These are phyloP conservation scores for Trichoderma koningii DNA, from an alignment of 2,329 filamentous ascomycete species.

Conservation along the genomic window DNA sequence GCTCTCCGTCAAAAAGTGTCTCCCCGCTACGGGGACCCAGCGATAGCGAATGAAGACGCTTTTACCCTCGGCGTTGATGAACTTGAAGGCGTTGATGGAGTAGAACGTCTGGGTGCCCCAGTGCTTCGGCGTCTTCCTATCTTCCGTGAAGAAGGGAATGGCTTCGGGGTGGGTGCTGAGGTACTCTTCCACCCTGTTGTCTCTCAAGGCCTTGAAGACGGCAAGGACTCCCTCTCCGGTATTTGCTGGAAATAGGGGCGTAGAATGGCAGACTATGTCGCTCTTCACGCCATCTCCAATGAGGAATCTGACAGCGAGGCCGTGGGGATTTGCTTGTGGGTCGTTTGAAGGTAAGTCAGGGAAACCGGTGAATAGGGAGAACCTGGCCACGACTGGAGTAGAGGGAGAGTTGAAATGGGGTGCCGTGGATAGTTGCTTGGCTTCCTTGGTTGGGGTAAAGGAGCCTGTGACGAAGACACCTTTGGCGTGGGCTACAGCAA, in stretches of 20 bases:
- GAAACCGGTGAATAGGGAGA: slow-evolving; percentile 19
- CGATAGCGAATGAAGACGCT: slow-evolving; percentile 16
- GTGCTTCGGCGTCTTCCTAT: not conserved
- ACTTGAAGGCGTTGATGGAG: slow-evolving; percentile 24
- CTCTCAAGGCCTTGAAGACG: not conserved
- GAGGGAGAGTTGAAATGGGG: slow-evolving; percentile 22
- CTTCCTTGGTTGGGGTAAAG: slow-evolving; percentile 30
- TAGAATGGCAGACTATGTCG: slow-evolving; percentile 20
- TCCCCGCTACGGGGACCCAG: slow-evolving; percentile 15
- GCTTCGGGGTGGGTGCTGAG: slow-evolving; percentile 8
- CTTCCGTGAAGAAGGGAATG: slow-evolving; percentile 1
- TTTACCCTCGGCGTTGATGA: slow-evolving; percentile 6
- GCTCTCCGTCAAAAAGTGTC: slow-evolving; percentile 1
- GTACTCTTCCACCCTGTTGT: slow-evolving; percentile 9
- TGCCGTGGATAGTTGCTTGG: slow-evolving; percentile 18
- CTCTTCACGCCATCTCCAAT: slow-evolving; percentile 12
- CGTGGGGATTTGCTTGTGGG: slow-evolving; percentile 18
- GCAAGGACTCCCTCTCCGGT: slow-evolving; percentile 6
- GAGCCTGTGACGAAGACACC: slow-evolving; percentile 23
- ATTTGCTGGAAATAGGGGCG: not conserved
- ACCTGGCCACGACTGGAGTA: slow-evolving; percentile 22
- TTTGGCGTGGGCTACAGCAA: slow-evolving; percentile 17
- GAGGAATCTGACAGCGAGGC: slow-evolving; percentile 12
- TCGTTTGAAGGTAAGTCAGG: slow-evolving; percentile 8
- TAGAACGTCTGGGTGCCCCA: slow-evolving; percentile 18